Conservation (phyloP, 345 rosid genomes). For the Lumnitzera racemosa region DNA sequence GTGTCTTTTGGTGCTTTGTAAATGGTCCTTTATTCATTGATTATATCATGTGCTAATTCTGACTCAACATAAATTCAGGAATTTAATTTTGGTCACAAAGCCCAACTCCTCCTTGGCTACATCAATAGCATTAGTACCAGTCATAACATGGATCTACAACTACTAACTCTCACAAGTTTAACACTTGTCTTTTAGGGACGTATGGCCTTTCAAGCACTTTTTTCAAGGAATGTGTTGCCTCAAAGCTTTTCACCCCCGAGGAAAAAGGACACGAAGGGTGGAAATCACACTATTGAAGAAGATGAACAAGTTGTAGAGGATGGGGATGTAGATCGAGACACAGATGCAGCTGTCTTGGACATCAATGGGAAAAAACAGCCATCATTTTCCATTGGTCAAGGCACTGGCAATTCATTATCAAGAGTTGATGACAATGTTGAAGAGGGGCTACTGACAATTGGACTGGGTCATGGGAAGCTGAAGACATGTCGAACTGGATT, state of each 20-base stretch:
- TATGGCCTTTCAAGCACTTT: constrained; percentile 84
- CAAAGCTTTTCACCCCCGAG: constrained; percentile 83
- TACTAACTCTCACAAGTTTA: no score
- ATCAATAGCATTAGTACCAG: no score
- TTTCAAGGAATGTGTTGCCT: constrained; percentile 72
- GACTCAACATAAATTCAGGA: no score
- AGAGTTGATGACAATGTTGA: constrained; percentile 21
- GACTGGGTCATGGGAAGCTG: constrained; percentile 46
- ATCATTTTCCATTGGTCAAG: constrained; percentile 16
- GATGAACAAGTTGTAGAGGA: constrained; percentile 29
- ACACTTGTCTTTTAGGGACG: constrained; percentile 48
- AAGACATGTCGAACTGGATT: constrained; percentile 69
- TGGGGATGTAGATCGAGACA: constrained; percentile 18
- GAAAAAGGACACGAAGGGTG: constrained; percentile 19
- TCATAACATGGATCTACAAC: no score
- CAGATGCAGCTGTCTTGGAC: constrained; percentile 32
- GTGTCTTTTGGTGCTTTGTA: no score
- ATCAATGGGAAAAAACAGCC: constrained; percentile 34
- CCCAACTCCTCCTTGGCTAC: no score
- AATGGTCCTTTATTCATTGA: no score
- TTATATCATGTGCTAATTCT: no score
- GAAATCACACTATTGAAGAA: constrained; percentile 19
- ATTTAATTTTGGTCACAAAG: no score
- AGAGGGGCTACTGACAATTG: constrained; percentile 40
- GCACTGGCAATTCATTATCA: constrained; percentile 28